Base-by-base conservation (phyloP, 1,284 basidiomycete species). In the Rhodotorula sp. region DNA sequence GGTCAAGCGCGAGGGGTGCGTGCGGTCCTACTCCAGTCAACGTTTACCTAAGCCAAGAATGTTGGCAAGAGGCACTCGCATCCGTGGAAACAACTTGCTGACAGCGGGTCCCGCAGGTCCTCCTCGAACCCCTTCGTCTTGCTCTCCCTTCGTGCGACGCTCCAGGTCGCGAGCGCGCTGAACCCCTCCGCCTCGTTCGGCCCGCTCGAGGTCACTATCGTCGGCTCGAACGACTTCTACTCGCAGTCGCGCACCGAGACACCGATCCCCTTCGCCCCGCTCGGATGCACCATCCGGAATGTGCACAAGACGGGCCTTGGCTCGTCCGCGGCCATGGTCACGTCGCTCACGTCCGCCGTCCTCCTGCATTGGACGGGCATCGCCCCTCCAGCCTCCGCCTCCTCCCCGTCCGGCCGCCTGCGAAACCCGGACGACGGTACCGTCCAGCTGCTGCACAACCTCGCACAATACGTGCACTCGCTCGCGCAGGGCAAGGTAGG, bases 271-370 rank as follows among this genome's bases (percentile, higher is more conserved):
- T 97, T 99, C 82, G 85, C 85, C 48, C 85, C 86, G 32, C 91
- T 93, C 32, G 86, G 88, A 62, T 88, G 89, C 44, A 82, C 82
- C 0, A 85, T 99, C 57, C 83, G 86, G 1, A 84, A 91, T 61
- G 95, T 97, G 17, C 95, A 98, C 86, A 99, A 99, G 84, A 99
- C 97, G 0, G 97, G 97, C 5, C 88, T 99, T 55, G 97, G 97
- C 41, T 97, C 94, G 8, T 97, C 94, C 17, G 96, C 96, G 0
- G 93, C 97, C 0, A 88, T 99, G 78, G 97, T 97, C 79, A 97
- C 97, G 1, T 97, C 95, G 48, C 87, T 99, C 67, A 90, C 94
- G 58, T 90, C 91, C 46, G 90, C 89, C 8, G 85, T 99, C 37
- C 87, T 98, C 34, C 82, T 94, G 19, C 92, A 94, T 85, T 69